A percentile compares a stretch with the other conserved stretches of the same genome.
Evolutionary conservation across 257 asterid genomes (phyloP).

Genomic region (Scutellaria minor): DNA sequence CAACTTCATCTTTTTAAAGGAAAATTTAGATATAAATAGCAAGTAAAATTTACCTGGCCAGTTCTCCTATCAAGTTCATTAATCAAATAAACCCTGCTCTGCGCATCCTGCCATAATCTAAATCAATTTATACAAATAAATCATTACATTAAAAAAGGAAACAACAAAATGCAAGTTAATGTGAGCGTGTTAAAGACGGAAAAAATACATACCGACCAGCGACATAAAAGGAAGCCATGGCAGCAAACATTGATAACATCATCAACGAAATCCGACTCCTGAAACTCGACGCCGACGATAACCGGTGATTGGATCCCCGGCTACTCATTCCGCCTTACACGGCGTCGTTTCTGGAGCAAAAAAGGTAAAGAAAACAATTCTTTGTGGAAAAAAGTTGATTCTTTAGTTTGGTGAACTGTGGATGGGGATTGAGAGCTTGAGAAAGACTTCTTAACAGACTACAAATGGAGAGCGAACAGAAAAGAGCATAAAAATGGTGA

Average conservation of each 20-base stretch:
- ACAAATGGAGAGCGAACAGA: neutral
- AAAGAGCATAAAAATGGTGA: neutral
- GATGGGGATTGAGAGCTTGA: constrained; percentile 20
- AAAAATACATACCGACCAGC: constrained; percentile 62
- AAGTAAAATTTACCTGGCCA: constrained; percentile 59
- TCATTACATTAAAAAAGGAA: neutral
- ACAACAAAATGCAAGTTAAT: constrained; percentile 8
- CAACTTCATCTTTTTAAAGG: neutral
- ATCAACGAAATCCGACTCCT: constrained; percentile 64
- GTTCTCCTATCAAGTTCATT: constrained; percentile 70
- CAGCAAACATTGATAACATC: constrained; percentile 76
- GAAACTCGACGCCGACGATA: constrained; percentile 53
- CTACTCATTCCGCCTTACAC: constrained; percentile 48
- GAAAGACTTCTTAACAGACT: constrained; percentile 16
- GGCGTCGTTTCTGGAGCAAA: constrained; percentile 36
- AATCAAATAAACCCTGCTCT: constrained; percentile 59
- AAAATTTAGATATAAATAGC: neutral
- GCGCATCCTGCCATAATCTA: constrained; percentile 92
- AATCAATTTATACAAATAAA: constrained; percentile 31
- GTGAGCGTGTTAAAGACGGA: neutral
- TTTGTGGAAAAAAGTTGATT: neutral
- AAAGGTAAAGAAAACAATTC: neutral
- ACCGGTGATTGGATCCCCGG: constrained; percentile 66
- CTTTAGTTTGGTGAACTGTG: constrained; percentile 22
- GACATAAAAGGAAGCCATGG: constrained; percentile 79